Percentiles rank a stretch among this genome's conserved stretches.
Evolutionary conservation across 305 asterid species (phyloP).

Genomic region (Andrographis paniculata): DNA sequence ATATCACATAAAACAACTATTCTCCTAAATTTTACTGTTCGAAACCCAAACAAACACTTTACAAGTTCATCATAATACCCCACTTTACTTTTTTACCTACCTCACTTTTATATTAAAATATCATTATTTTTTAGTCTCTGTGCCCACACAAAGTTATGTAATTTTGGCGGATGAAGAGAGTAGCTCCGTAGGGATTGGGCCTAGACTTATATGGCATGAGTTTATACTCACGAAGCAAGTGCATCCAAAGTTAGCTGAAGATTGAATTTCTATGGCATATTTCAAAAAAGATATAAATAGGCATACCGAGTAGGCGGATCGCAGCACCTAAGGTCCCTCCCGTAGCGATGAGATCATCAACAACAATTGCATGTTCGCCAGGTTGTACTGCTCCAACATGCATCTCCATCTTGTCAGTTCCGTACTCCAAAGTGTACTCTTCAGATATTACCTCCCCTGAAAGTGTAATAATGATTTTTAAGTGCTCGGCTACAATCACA

Average conservation of each 20-base stretch:
- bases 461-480: constrained; percentile 13
- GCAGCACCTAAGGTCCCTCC: constrained; percentile 93
- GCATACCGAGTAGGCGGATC: constrained; percentile 66
- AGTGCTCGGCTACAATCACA: background rate
- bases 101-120: no score
- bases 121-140: no score
- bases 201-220: no score
- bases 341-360: constrained; percentile 94
- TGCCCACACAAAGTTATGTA: no score
- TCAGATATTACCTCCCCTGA: constrained; percentile 89
- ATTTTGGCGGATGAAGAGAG: no score
- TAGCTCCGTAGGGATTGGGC: no score
- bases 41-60: no score
- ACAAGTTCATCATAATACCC: no score
- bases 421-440: constrained; percentile 91
- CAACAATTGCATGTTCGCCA: constrained; percentile 75
- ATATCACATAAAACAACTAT: no score
- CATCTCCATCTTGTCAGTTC: constrained; percentile 92
- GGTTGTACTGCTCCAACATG: constrained; percentile 91
- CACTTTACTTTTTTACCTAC: no score
- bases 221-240: constrained; percentile 20
- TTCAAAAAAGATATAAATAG: background rate
- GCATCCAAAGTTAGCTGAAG: background rate
- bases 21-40: no score
- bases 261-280: background rate